Base-by-base conservation (phyloP, 441 rosid genomes). In the Adansonia rubrostipa region DNA sequence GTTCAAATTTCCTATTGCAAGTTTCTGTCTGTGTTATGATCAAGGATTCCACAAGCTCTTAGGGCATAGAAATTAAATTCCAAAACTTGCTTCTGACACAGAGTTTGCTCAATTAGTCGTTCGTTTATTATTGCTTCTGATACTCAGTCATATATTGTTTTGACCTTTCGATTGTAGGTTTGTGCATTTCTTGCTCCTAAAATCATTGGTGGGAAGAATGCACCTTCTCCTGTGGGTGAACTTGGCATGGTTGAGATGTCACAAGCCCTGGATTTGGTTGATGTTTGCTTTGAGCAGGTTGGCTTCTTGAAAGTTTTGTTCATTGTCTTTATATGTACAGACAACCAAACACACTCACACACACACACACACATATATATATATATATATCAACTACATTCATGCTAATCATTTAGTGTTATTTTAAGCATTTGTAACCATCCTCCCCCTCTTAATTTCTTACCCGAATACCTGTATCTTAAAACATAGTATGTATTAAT, bases 161-260 rank as follows among this genome's bases (percentile, higher is more conserved):
- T 15, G 28, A 6, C n/a, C 22, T 72, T 47, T 74, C 22, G 81
- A 8, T 71, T 85, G 73, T 86, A 92, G 99, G 96, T 93, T 80
- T 89, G 76, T 87, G 92, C 98, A 8, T 48, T 96, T 67, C 88
- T 96, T 84, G 98, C 97, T 53, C 99, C 99, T 14, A 96, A 96
- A 87, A 93, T 96, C 60, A 92, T 93, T 65, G 98, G 99, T 73
- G 99, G 99, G 71, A 92, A 79, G 58, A 79, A 86, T 81, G 98
- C 98, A 0, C 98, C 94, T 47, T 85, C 99, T 77, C 99, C 99
- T 54, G 98, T 96, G 75, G 94, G 95, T 85, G 99, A 96, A 75
- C 97, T 96, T 75, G 99, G 99, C 71, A 93, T 96, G 99, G 96
- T 94, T 78, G 97, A 96, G 88, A 93, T 96, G 99, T 84, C 98